Base-by-base conservation (phyloP, 2,329 filamentous ascomycete species). In the Esteya vermicola region DNA sequence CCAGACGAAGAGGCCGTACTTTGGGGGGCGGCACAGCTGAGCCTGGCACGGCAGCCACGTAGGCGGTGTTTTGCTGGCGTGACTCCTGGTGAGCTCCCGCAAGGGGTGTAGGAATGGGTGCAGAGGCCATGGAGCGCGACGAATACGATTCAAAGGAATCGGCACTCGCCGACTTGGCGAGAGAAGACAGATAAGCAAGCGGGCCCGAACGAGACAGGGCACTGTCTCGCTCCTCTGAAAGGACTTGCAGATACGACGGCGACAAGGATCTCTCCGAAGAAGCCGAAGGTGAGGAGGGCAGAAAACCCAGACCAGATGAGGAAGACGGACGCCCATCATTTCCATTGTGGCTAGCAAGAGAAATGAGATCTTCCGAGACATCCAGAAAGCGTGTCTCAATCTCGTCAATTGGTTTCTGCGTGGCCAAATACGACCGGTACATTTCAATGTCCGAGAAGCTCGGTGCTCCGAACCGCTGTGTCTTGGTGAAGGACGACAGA, bases 331-430 rank as follows among this genome's bases (percentile, higher is more conserved):
- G 20, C 4, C 1, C n/a, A n/a, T n/a, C n/a, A n/a, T n/a, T n/a
- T n/a, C n/a, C n/a, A n/a, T n/a, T n/a, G n/a, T n/a, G n/a, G n/a
- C n/a, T n/a, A 20, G 3, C 16, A 3, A 65, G 45, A 10, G 60
- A 62, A 18, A 81, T 54, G 12, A 81, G 62, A 46, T 81, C 77
- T 6, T 68, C 57, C 12, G 59, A 53, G 4, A 60, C 56, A 3
- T 73, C 65, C 6, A 83, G 63, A 49, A 82, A 82, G 4, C 62
- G 62, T 3, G 67, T 65, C 54, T 85, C 81, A 9, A 59, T 51
- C 31, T 75, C 64, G 36, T 67, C 65, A 23, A 79, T 65, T 0
- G 72, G 70, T n/a, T 60, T 55, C 38, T 70, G 61, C 12, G 56
- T 60, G 14, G 63, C 59, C 39, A 79, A 63, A 56, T 72, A 79